These are phyloP conservation scores for Scleroderma bovista DNA, from an alignment of 768 basidiomycete genomes.

Conservation along the genomic window DNA sequence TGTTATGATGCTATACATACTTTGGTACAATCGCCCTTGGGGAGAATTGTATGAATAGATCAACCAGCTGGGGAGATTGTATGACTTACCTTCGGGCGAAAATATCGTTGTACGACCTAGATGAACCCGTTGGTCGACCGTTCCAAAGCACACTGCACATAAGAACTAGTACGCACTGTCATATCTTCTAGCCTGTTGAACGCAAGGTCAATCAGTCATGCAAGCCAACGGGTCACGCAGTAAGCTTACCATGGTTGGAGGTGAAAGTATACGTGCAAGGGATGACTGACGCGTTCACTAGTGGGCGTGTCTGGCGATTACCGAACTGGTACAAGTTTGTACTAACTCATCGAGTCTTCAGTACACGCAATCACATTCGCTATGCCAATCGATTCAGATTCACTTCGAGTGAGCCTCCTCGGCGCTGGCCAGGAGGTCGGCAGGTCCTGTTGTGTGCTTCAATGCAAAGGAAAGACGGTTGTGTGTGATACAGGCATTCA, in stretches of 20 bases:
- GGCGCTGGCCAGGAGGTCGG: conserved; percentile 98
- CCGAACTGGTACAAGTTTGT: too few relatives aligned
- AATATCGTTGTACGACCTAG: conserved; percentile 95
- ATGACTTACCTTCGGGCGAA: conserved; percentile 84
- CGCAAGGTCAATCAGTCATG: background rate
- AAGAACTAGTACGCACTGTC: conserved; percentile 64
- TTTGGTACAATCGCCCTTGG: conserved; percentile 94
- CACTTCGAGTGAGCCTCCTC: conserved; percentile 76
- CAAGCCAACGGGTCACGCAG: background rate
- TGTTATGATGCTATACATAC: conserved; percentile 39
- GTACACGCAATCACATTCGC: too few relatives aligned
- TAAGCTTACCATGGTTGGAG: conserved; percentile 43
- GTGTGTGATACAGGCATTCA: conserved; percentile 96
- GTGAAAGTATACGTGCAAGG: background rate
- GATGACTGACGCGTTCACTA: conserved; percentile 19
- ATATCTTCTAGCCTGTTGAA: conserved; percentile 77
- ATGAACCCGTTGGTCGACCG: conserved; percentile 18
- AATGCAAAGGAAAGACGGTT: conserved; percentile 84
- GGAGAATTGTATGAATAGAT: conserved; percentile 3
- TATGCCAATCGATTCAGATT: conserved; percentile 48
- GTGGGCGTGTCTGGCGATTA: background rate
- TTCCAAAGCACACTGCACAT: conserved; percentile 2
- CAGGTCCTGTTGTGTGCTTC: conserved; percentile 89
- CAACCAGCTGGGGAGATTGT: conserved; percentile 3
- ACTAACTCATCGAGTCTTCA: too few relatives aligned